Conservation (phyloP, 139 green algal genomes). For the Axilococcus clingmanii region DNA sequence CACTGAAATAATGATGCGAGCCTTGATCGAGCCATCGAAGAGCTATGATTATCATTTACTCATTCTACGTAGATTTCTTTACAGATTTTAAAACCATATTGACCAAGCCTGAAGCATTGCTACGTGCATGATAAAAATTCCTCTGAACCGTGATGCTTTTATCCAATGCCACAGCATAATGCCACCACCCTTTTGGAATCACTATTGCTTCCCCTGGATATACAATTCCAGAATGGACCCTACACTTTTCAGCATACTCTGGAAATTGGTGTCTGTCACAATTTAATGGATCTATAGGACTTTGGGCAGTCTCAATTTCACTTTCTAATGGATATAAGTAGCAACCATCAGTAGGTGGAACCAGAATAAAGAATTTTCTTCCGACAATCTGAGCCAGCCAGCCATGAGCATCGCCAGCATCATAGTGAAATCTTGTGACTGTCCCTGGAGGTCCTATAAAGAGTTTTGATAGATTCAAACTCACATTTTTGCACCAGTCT, state of each 20-base stretch:
- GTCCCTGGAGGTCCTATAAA: constrained; percentile 20
- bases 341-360: constrained; percentile 8
- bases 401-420: constrained; percentile 16
- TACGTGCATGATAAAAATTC: constrained; percentile 22
- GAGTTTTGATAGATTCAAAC: constrained; percentile 13
- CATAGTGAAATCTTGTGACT: constrained; percentile 21
- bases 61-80: not conserved
- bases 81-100: constrained; percentile 11
- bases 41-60: not conserved
- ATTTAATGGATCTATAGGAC: constrained; percentile 13
- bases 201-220: constrained; percentile 15
- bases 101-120: constrained; percentile 4
- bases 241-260: not conserved
- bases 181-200: constrained; percentile 26
- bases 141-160: constrained; percentile 19
- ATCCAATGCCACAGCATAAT: constrained; percentile 24
- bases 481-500: not conserved
- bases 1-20: not conserved
- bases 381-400: constrained; percentile 24
- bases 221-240: constrained; percentile 1
- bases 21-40: not conserved
- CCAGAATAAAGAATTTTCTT: constrained; percentile 24
- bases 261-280: not conserved
- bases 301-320: constrained; percentile 19
- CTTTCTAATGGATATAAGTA: constrained; percentile 7